Evolutionary conservation across 2,329 filamentous ascomycete species (phyloP), one percentile per base, ranked within the genome.

Genomic region (Plectosphaerella sp.): DNA sequence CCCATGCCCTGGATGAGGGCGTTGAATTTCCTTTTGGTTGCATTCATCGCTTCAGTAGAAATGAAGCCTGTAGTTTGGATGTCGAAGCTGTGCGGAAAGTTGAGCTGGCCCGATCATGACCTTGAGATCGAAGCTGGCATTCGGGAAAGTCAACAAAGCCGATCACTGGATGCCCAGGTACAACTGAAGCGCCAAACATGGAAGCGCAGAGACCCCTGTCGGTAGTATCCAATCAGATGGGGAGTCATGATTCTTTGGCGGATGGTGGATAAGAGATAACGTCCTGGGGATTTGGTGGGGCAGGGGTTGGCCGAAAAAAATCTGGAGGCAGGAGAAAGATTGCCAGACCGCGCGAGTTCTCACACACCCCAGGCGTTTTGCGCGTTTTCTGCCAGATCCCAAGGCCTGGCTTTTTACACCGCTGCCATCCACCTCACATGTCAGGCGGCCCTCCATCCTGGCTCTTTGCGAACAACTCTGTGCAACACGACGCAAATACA

Each of bases 1-100:
- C 81, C 81, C 60, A 87, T 77, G 58, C 82, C 76, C 64, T 91
- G 87, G 25, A 92, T 75, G 15, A 91, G 77, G 61, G 81, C 80
- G 69, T 91, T 88, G 73, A 92, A 91, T 69, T 92, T 92, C 61
- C 89, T 81, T 72, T 92, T 93, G n/a, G 86, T 89, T 22, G 86
- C 82, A 64, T 88, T 88, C 75, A 91, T 88, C 57, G 54, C 72
- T 50, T 5, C 41, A 16, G 41, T 43, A 8, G 16, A 43, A 12
- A 33, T 9, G 25, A 28, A 28, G 9, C 8, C 28, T 9, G 28
- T 3, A 33, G 28, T 3, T 22, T 22, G 28, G 28, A 33, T 33
- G 28, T 10, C 28, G 28, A 33, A 33, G 28, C 8, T 33, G 28
- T 22, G 22, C 3, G 5, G 3, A 33, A 10, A 33, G 28, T 3